A percentile compares a stretch with the other conserved stretches of the same genome.
Evolutionary conservation across 768 basidiomycete genomes (phyloP).

Genomic region (Grammothele lineata): DNA sequence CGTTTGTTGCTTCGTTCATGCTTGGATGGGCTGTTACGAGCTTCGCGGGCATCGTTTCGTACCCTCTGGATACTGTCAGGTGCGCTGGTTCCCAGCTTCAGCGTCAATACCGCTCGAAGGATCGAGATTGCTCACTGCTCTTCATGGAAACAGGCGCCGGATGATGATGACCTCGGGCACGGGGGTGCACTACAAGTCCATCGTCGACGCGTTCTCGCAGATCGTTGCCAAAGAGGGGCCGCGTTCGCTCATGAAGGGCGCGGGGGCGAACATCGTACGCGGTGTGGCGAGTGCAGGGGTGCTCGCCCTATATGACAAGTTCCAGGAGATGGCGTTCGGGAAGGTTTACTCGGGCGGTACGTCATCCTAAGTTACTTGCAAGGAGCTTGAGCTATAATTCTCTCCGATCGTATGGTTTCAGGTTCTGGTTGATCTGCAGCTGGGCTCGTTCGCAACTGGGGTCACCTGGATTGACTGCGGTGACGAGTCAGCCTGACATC

Average conservation of each 20-base stretch:
- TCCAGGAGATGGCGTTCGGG: constrained; percentile 92
- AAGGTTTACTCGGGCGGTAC: constrained; percentile 96
- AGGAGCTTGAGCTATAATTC: no score
- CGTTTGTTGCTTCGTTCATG: constrained; percentile 92
- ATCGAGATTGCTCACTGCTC: no score
- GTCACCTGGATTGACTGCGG: no score
- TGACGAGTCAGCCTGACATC: no score
- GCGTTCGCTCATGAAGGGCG: constrained; percentile 97
- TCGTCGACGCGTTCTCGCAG: constrained; percentile 93
- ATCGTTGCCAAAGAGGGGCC: constrained; percentile 93
- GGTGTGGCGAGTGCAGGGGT: constrained; percentile 99
- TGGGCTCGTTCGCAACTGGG: no score
- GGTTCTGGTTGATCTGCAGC: no score
- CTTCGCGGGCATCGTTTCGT: constrained; percentile 97
- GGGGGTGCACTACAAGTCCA: constrained; percentile 94
- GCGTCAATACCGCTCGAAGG: background rate
- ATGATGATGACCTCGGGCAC: constrained; percentile 99
- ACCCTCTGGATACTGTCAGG: constrained; percentile 89
- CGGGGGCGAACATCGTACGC: constrained; percentile 87
- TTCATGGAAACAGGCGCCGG: constrained; percentile 67
- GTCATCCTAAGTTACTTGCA: constrained; percentile 21
- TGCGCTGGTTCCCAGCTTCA: constrained; percentile 27
- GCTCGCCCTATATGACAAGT: constrained; percentile 96
- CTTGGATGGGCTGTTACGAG: constrained; percentile 99
- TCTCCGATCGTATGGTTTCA: no score